phyloP scores from a whole-genome alignment of 306 rosid genomes.

The Acacia melanoxylon region DNA sequence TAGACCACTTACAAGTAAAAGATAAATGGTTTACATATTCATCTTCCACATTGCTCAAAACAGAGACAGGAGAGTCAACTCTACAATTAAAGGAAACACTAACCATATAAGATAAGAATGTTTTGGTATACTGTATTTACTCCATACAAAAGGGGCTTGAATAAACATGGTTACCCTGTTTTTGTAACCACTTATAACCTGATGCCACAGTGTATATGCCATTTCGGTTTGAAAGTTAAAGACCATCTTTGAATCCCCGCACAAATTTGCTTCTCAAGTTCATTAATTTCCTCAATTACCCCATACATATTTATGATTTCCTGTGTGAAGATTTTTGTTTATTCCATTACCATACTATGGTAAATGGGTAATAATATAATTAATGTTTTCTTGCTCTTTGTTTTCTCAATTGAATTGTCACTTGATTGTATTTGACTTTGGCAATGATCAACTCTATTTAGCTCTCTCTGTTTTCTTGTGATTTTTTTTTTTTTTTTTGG shows the following conservation, averaged over 20 bases:
- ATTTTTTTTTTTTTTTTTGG: constrained; percentile 18
- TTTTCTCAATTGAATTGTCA: background rate
- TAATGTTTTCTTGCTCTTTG: constrained; percentile 1
- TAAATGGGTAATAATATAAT: constrained; percentile 5
- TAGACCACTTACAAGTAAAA: background rate
- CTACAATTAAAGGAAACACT: background rate
- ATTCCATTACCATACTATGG: constrained; percentile 11
- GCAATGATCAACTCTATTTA: constrained; percentile 12
- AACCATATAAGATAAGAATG: background rate
- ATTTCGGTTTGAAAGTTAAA: background rate
- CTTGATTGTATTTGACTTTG: constrained; percentile 18
- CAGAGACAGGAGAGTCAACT: background rate
- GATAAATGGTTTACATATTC: background rate
- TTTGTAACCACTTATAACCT: background rate
- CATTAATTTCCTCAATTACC: background rate
- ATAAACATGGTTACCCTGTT: background rate
- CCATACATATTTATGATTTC: background rate
- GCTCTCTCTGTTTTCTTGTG: background rate
- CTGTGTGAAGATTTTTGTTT: constrained; percentile 10
- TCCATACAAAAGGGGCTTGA: background rate
- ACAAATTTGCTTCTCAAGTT: background rate
- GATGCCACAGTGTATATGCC: background rate
- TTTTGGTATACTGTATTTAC: background rate
- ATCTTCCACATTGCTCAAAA: no score
- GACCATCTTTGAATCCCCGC: background rate